Percentiles rank a stretch among this genome's conserved stretches.
Conservation (phyloP, 2,329 filamentous ascomycete species). For the Fusarium newnesense region DNA sequence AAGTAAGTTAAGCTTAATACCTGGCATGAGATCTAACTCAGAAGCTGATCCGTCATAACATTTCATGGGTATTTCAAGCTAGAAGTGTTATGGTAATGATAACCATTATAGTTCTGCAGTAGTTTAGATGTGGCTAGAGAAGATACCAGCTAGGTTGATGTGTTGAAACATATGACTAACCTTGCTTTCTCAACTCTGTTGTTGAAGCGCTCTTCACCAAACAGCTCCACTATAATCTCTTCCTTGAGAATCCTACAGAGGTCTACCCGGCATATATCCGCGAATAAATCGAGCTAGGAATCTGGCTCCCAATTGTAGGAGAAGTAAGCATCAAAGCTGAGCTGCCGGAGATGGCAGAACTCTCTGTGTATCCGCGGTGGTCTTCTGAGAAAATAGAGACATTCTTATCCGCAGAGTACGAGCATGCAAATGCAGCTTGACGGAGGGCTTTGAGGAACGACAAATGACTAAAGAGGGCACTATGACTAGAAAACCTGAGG, state of each 20-base stretch:
- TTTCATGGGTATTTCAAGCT: not conserved
- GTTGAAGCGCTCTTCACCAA: not conserved
- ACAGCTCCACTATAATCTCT: not conserved
- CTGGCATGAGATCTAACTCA: not conserved
- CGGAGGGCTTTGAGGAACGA: not conserved
- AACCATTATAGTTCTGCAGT: not conserved
- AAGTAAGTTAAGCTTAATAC: not conserved
- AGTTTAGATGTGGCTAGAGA: not conserved
- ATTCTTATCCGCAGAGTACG: not conserved
- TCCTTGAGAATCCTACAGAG: not conserved
- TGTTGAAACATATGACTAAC: not conserved
- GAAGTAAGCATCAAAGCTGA: not conserved
- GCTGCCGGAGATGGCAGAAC: not conserved
- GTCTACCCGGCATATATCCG: not conserved
- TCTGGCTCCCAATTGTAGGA: not conserved
- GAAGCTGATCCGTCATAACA: not conserved
- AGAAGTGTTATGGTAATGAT: not conserved
- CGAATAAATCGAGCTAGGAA: not conserved
- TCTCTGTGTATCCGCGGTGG: not conserved
- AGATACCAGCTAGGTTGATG: not conserved
- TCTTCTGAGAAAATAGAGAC: not conserved
- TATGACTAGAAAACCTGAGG: too few relatives aligned
- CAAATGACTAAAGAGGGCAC: too few relatives aligned
- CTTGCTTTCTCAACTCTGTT: not conserved
- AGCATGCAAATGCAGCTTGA: not conserved